Base-by-base conservation (phyloP, 1,284 basidiomycete genomes). In the Neolentinus lepideus region DNA sequence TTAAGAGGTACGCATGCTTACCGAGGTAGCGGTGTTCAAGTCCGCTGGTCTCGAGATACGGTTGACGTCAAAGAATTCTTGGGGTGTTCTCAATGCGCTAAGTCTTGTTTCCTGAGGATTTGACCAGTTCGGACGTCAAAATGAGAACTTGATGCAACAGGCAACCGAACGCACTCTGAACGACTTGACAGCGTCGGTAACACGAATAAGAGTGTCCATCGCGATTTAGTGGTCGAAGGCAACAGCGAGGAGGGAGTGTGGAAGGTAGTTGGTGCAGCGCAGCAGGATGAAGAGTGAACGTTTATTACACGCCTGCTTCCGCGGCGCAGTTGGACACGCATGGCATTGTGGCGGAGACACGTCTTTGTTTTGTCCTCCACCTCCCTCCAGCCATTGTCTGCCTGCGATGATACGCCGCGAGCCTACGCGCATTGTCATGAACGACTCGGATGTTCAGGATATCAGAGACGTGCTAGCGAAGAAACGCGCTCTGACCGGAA, bases 31-130 rank as follows among this genome's bases (percentile, higher is more conserved):
- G 57, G 81, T 76, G 66, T 86, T 85, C 56, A 89, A 67, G 66
- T 90, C 85, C 50, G 81, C 84, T 59, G 84, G 95, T 62, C 88
- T 76, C 25, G 92, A 94, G 58, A 98, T 74, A 52, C 94, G 85
- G 64, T 94, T 88, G 64, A 84, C 78, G 75, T 98, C 94, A 67
- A 98, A 96, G 70, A 92, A 91, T 69, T 96, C 93, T 56, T 74
- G 71, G 1, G 89, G 82, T 1, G 90, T 80, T 57, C 94, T 83
- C 57, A 98, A 78, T 26, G 86, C 83, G 52, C 91, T 91, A 57
- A 97, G 79, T 58, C 85, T 83, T 22, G 92, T 90, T 74, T 95
- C 88, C 88, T 90, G 71, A 31, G 12, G 29, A 31, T 12, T 6
- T 31, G 29, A 31, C 29, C 6, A 12, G 33, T 52, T 16, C 33